Evolutionary conservation across 2,329 filamentous ascomycete species (phyloP), one percentile per base, ranked within the genome.

Genomic region (Trichoderma sp.): DNA sequence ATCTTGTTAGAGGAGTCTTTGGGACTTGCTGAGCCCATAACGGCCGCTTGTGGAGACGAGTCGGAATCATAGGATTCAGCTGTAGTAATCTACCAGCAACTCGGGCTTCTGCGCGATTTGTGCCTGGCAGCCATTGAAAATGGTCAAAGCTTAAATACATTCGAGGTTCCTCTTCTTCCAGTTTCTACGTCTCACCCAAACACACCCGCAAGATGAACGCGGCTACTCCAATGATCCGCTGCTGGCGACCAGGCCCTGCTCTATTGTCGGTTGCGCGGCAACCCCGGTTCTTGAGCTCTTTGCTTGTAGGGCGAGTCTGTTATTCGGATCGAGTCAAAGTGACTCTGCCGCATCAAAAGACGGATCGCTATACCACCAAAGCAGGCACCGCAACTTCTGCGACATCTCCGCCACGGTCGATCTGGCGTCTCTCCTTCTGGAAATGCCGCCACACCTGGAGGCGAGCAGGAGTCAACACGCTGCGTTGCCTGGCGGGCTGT

Each of bases 401-500:
- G 46, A 49, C 46, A 24, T 24, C 46, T 4, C 11, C 46, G 21
- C 21, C 46, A 13, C 46, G n/a, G n/a, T 49, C 46, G n/a, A 21
- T 24, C 1, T 49, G 8, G n/a, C 46, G 46, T 10, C 46, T 49
- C 46, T 5, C 46, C 46, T 49, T 49, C 46, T 49, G 46, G 46
- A 58, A 37, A 10, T 49, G 46, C 21, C 46, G 46, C 10, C 18
- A 21, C 46, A 75, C 78, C 0, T 88, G 86, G 85, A 79, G 76
- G 30, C 78, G 86, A n/a, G 83, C 86, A 0, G 77, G 78, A 0
- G 73, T 88, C 71, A 88, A 88, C 72, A 88, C 86, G 0, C 74
- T 85, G 4, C 83, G 85, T 7, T 88, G 86, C 69, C 79, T 88
- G 1, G 76, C 85, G 2, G 85, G 86, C 8, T 88, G 86, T 71